Conservation (phyloP, 768 basidiomycete species). For the Cytidiella melzeri region DNA sequence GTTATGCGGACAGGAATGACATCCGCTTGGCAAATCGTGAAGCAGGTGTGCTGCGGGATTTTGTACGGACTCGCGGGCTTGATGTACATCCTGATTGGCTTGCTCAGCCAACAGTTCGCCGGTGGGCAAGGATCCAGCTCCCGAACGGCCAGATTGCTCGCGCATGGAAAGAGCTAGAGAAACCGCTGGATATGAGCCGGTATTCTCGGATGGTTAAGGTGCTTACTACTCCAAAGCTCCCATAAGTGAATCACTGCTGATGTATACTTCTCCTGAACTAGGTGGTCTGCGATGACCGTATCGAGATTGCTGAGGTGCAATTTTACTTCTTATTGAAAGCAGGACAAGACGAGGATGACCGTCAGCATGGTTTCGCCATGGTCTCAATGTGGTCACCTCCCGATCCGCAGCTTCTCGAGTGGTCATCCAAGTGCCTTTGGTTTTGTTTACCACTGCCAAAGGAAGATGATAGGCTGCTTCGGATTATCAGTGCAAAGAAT, state of each 20-base stretch:
- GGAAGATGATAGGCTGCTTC: slow-evolving; percentile 1
- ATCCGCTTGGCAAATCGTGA: not conserved
- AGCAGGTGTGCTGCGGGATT: not conserved
- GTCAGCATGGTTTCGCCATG: slow-evolving; percentile 6
- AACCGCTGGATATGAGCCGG: no score
- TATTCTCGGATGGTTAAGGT: no score
- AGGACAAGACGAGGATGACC: not conserved
- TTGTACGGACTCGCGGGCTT: not conserved
- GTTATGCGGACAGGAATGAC: slow-evolving; percentile 1
- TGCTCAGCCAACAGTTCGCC: no score
- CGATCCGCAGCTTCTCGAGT: slow-evolving; percentile 4
- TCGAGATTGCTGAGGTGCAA: slow-evolving; percentile 6
- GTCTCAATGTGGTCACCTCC: slow-evolving; percentile 8
- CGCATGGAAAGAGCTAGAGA: no score
- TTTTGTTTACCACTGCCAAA: slow-evolving; percentile 5
- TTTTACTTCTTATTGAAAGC: slow-evolving; percentile 7
- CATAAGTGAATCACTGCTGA: no score
- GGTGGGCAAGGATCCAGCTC: no score
- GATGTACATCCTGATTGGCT: no score
- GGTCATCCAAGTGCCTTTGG: slow-evolving; percentile 7
- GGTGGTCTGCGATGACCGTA: not conserved
- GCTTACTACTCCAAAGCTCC: no score
- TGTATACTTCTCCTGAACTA: not conserved
- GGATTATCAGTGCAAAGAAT: not conserved
- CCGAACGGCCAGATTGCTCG: no score